Evolutionary conservation across 2,329 filamentous ascomycete genomes (phyloP).

Genomic region (Coleophoma crateriformis): DNA sequence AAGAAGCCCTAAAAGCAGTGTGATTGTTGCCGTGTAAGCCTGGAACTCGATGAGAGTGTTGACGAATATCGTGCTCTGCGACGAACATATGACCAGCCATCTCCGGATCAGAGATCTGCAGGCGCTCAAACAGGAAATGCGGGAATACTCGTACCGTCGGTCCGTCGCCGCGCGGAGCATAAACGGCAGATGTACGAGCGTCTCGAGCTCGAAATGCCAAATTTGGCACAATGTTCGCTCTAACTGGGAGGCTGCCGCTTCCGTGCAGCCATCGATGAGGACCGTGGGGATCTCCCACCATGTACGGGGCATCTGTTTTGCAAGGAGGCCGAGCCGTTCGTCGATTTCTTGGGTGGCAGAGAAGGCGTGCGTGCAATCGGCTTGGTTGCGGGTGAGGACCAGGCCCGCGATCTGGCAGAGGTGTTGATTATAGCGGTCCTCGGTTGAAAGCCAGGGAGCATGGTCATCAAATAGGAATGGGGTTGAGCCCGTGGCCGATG

Average conservation of each 20-base stretch:
- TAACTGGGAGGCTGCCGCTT: constrained; percentile 3
- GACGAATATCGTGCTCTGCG: constrained; percentile 11
- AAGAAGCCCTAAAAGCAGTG: no score
- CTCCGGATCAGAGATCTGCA: constrained; percentile 21
- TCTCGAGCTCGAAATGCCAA: constrained; percentile 23
- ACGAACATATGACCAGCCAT: constrained; percentile 16
- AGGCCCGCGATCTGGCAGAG: background rate
- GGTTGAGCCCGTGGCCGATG: background rate
- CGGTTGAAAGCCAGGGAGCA: no score
- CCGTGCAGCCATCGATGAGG: background rate
- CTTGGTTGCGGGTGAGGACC: background rate
- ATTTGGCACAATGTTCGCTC: constrained; percentile 22
- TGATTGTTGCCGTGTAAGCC: no score
- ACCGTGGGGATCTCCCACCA: background rate
- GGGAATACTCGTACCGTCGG: constrained; percentile 24
- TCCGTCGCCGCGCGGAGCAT: constrained; percentile 23
- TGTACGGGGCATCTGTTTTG: background rate
- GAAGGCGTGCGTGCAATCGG: background rate
- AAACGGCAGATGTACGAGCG: constrained; percentile 23
- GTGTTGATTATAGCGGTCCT: no score
- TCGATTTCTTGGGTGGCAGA: background rate
- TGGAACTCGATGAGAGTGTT: no score
- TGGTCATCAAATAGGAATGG: no score
- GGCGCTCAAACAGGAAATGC: constrained; percentile 22
- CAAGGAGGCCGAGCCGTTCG: background rate